Evolutionary conservation across 2,329 filamentous ascomycete species (phyloP), one percentile per base, ranked within the genome.

Genomic region (Nemania sp.): DNA sequence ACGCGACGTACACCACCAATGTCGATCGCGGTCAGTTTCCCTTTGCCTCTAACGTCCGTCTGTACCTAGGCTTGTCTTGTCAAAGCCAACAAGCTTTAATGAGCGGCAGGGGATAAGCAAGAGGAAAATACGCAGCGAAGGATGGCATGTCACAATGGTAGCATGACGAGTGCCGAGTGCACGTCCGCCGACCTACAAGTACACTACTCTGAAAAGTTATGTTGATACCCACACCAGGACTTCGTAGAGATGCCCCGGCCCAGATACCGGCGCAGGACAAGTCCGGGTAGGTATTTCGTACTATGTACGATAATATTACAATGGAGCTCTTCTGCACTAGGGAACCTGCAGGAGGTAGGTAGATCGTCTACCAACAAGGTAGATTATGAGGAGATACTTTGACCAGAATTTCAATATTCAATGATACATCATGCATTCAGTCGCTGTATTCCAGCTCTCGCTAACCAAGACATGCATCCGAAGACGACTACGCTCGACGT

Each of bases 121-220:
- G 32, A 63, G 20, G 37, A 40, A 17, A 46, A 45, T 39, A 20
- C n/a, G 49, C 4, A 56, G n/a, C n/a, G 46, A 46, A 45, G 46
- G 53, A 21, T 7, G 20, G 48, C 5, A 11, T 37, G 35, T 56
- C 34, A 48, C 51, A 58, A 48, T 56, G n/a, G n/a, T n/a, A 18
- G 40, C 48, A 62, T 64, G 58, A 61, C 58, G 58, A 62, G 52
- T 53, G 54, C 47, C 54, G 51, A 64, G 56, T 48, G n/a, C n/a
- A n/a, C n/a, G n/a, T n/a, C n/a, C n/a, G n/a, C n/a, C n/a, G n/a
- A 13, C 35, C 42, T 48, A 40, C 20, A 32, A 39, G 20, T 25
- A 51, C 42, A 20, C 32, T 40, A 21, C 57, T 58, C 35, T 32
- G 53, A 53, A 48, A 25, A 37, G 45, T 29, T 61, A 58, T 54